These are phyloP conservation scores for Candolleomyces efflorescens DNA, from an alignment of 768 basidiomycete species.

Conservation along the genomic window DNA sequence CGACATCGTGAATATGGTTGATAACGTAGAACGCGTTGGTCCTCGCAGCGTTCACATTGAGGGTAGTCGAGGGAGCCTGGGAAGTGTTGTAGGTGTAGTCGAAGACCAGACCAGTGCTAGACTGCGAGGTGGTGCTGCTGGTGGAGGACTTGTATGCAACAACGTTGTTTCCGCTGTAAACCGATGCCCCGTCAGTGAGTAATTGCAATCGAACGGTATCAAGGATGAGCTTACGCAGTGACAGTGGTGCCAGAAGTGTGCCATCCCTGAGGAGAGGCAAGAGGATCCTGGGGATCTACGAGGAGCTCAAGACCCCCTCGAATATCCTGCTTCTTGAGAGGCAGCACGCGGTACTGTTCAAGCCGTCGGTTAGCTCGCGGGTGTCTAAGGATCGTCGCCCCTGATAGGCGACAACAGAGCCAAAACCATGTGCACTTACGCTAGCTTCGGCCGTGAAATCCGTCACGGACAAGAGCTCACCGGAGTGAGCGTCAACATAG, in stretches of 20 bases:
- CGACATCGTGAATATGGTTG: conserved; percentile 48
- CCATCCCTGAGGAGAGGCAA: conserved; percentile 48
- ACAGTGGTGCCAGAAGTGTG: conserved; percentile 17
- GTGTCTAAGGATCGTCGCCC: too few species aligned
- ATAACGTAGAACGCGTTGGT: conserved; percentile 51
- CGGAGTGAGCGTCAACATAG: conserved; percentile 48
- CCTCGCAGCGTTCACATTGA: conserved; percentile 46
- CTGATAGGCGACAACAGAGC: neutral
- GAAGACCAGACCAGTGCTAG: conserved; percentile 29
- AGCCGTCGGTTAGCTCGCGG: neutral
- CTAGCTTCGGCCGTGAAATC: conserved; percentile 47
- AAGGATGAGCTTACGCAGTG: neutral
- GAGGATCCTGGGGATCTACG: conserved; percentile 44
- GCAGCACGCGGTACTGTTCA: conserved; percentile 39
- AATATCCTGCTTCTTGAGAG: conserved; percentile 43
- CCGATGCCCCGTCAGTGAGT: neutral
- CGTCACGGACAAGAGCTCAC: conserved; percentile 42
- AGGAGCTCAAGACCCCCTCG: conserved; percentile 44
- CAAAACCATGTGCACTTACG: conserved; percentile 18
- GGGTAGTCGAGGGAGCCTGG: conserved; percentile 28
- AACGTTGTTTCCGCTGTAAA: conserved; percentile 26
- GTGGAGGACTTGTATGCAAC: conserved; percentile 22
- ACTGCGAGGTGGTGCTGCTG: conserved; percentile 29
- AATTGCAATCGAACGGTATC: neutral
- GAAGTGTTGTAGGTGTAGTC: conserved; percentile 27